Percentiles rank a stretch among this genome's conserved stretches.
phyloP scores from a whole-genome alignment of 805 yeast species.

The Metschnikowia dekortorum region DNA sequence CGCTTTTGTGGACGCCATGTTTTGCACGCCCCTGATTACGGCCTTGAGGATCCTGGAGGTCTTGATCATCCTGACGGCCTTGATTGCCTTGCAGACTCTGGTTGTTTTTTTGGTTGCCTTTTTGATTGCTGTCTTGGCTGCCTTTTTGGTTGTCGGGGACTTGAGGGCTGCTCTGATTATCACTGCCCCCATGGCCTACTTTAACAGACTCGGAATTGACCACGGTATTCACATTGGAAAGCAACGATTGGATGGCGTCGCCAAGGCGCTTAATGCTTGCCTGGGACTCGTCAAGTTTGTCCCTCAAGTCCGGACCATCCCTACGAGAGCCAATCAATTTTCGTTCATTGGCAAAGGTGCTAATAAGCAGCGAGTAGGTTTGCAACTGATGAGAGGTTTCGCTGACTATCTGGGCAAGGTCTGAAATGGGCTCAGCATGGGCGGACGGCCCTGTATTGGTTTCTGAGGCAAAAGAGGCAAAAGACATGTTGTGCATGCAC shows the following conservation, averaged over 20 bases:
- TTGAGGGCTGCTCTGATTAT: neutral
- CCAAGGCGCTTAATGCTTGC: slow-evolving; percentile 30
- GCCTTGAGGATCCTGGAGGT: too few species aligned
- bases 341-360: slow-evolving; percentile 46
- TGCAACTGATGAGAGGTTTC: slow-evolving; percentile 40
- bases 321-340: slow-evolving; percentile 50
- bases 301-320: slow-evolving; percentile 39
- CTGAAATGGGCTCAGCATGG: slow-evolving; percentile 12
- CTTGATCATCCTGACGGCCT: too few species aligned
- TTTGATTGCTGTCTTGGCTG: neutral
- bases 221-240: slow-evolving; percentile 27
- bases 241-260: slow-evolving; percentile 28
- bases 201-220: slow-evolving; percentile 13
- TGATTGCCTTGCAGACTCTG: too few species aligned
- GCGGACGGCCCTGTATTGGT: slow-evolving; percentile 34
- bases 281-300: slow-evolving; percentile 28
- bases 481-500: slow-evolving; percentile 37
- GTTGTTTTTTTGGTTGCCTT: neutral
- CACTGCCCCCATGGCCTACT: neutral
- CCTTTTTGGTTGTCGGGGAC: neutral
- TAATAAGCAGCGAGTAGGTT: slow-evolving; percentile 46
- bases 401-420: slow-evolving; percentile 29
- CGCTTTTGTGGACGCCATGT: slow-evolving; percentile 15
- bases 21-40: slow-evolving; percentile 2
- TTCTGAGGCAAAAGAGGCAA: slow-evolving; percentile 50